Conservation (phyloP, 768 basidiomycete genomes). For the Tricholoma saponaceum region DNA sequence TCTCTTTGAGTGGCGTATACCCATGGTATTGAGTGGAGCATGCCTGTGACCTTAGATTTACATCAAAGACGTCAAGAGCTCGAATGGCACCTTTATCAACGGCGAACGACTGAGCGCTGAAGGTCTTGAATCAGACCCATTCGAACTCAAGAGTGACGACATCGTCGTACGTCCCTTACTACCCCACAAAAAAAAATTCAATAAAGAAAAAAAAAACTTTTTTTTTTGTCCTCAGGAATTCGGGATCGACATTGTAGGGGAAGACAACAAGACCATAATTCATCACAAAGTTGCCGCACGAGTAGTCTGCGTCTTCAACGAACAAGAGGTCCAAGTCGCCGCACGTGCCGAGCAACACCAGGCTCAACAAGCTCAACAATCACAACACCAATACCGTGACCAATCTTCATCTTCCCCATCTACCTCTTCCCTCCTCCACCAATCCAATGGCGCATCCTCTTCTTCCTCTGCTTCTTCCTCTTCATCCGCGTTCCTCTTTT, state of each 20-base stretch:
- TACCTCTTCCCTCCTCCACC: constrained; percentile 10
- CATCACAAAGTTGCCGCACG: constrained; percentile 99
- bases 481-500: constrained; percentile 17
- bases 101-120: constrained; percentile 88
- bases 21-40: constrained; percentile 3
- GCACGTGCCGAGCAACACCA: constrained; percentile 69
- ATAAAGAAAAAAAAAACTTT: constrained; percentile 2
- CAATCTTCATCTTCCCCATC: constrained; percentile 17
- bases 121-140: constrained; percentile 87
- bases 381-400: constrained; percentile 29
- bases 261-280: constrained; percentile 96
- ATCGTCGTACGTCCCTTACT: constrained; percentile 69
- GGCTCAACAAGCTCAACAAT: constrained; percentile 27
- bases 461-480: not conserved
- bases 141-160: constrained; percentile 92
- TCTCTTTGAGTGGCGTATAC: not conserved
- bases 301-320: constrained; percentile 82
- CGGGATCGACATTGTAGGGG: constrained; percentile 97
- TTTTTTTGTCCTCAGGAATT: constrained; percentile 66
- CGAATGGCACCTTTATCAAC: constrained; percentile 98
- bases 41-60: constrained; percentile 59
- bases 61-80: constrained; percentile 98
- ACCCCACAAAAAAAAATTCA: not conserved
- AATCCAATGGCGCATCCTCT: not conserved
- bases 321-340: constrained; percentile 78